Conservation (phyloP, 1,284 basidiomycete genomes). For the Cryptococcus sp. region DNA sequence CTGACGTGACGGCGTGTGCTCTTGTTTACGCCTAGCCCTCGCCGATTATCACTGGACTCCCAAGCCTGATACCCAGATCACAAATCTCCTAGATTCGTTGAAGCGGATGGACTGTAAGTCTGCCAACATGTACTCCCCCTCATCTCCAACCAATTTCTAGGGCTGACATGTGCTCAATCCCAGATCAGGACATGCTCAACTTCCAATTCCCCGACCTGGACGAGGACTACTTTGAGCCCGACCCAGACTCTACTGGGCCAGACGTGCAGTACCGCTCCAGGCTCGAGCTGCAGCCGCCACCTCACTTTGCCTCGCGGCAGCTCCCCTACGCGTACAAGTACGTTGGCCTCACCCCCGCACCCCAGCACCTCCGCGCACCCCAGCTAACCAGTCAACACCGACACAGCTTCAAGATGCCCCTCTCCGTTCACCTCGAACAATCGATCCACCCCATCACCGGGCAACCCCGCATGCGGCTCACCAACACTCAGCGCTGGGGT, state of each 20-base stretch:
- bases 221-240: constrained; percentile 18
- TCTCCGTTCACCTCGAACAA: constrained; percentile 26
- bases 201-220: constrained; percentile 56
- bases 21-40: constrained; percentile 64
- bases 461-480: constrained; percentile 27
- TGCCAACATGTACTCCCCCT: neutral
- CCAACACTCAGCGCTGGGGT: constrained; percentile 31
- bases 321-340: constrained; percentile 60
- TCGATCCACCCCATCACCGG: constrained; percentile 34
- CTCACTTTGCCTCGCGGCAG: constrained; percentile 30
- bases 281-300: constrained; percentile 41
- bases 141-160: neutral
- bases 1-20: constrained; percentile 1
- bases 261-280: constrained; percentile 24
- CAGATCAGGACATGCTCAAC: constrained; percentile 68
- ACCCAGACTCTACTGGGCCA: constrained; percentile 17
- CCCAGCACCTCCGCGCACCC: neutral
- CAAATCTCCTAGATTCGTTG: constrained; percentile 67
- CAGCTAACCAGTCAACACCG: neutral
- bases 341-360: neutral
- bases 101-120: constrained; percentile 69
- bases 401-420: constrained; percentile 25
- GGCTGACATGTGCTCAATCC: neutral
- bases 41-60: constrained; percentile 86
- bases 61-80: constrained; percentile 63